These are phyloP conservation scores for Theobroma grandiflorum DNA, from an alignment of 441 rosid genomes.

Conservation along the genomic window DNA sequence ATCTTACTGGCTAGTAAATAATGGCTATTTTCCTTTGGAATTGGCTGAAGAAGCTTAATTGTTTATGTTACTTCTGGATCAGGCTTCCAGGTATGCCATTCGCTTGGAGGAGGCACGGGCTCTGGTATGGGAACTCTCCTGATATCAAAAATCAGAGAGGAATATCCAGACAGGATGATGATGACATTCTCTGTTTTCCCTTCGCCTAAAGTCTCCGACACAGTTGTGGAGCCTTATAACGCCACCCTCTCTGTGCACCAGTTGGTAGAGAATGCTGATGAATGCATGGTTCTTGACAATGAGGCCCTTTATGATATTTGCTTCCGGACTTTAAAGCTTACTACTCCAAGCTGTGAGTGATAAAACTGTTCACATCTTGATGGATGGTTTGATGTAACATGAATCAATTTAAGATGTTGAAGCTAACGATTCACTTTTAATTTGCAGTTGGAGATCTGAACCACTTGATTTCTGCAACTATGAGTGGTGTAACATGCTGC, in stretches of 20 bases:
- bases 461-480: conserved; percentile 78
- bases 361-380: conserved; percentile 7
- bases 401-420: conserved; percentile 1
- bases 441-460: conserved; percentile 78
- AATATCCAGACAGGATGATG: conserved; percentile 92
- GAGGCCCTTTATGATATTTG: conserved; percentile 65
- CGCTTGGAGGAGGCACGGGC: conserved; percentile 96
- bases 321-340: conserved; percentile 81
- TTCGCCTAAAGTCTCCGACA: conserved; percentile 97
- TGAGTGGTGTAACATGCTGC: conserved; percentile 85
- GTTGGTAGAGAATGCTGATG: conserved; percentile 92
- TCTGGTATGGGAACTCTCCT: conserved; percentile 95
- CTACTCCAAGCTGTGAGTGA: conserved; percentile 78
- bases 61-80: conserved; percentile 30
- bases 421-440: conserved; percentile 1
- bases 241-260: conserved; percentile 96
- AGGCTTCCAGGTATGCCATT: conserved; percentile 96
- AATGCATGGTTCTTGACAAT: conserved; percentile 89
- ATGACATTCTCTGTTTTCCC: conserved; percentile 96
- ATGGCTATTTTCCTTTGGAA: not conserved
- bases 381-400: not conserved
- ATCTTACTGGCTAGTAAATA: not conserved
- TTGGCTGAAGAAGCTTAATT: conserved; percentile 20
- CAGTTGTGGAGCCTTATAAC: conserved; percentile 95
- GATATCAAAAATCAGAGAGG: conserved; percentile 86